Evolutionary conservation across 78 protist species (phyloP).

Genomic region (Bodo saltans): DNA sequence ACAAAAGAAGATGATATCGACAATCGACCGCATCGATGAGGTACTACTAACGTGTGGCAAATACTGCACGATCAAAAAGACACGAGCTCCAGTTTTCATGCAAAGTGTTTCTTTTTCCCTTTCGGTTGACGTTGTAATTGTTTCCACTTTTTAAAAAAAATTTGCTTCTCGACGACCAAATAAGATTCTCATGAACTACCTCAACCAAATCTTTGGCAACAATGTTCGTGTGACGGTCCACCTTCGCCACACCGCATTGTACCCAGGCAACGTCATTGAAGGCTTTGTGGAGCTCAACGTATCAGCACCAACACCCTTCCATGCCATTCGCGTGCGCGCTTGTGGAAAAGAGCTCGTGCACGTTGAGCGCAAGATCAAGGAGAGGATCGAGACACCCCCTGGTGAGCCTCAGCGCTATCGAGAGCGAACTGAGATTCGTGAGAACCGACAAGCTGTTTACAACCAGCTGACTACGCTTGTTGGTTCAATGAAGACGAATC

Average conservation of each 20-base stretch:
- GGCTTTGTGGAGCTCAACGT: neutral
- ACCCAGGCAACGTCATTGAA: neutral
- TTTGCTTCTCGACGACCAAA: no score
- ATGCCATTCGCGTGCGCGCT: neutral
- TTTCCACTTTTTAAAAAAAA: no score
- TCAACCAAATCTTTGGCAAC: no score
- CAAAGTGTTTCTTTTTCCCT: no score
- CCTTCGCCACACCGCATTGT: neutral
- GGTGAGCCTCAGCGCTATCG: neutral
- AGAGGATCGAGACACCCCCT: no score
- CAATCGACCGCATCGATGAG: no score
- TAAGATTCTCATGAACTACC: no score
- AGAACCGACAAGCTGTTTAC: neutral
- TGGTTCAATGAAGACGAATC: neutral
- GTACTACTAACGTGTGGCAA: no score
- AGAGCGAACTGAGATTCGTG: neutral
- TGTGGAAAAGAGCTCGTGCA: neutral
- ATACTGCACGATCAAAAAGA: no score
- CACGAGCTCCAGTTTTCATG: no score
- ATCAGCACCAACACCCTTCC: neutral
- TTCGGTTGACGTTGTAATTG: no score
- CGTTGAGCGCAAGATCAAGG: neutral
- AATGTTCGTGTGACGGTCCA: neutral
- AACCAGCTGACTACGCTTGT: neutral
- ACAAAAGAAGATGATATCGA: no score